phyloP scores from a whole-genome alignment of 2,329 filamentous ascomycete genomes.

The Coniochaeta prunicola region DNA sequence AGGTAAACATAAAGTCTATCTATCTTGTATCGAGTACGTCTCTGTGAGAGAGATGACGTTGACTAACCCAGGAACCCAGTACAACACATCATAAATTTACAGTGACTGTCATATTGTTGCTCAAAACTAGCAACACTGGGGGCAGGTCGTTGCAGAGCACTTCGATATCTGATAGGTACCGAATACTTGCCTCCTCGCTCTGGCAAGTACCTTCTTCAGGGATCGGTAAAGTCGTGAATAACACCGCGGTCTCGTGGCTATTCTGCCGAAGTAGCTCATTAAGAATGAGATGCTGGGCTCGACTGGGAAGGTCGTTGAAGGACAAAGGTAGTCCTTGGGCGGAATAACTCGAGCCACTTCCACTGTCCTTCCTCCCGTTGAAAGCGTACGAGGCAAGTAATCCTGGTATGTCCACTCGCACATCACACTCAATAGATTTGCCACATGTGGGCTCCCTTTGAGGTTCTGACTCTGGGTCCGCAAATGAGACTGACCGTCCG shows the following conservation, averaged over 20 bases:
- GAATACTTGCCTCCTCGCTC: constrained; percentile 62
- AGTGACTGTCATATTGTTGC: constrained; percentile 86
- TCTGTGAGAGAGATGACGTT: too few species aligned
- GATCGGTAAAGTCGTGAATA: constrained; percentile 78
- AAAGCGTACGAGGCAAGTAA: constrained; percentile 32
- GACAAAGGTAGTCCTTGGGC: constrained; percentile 62
- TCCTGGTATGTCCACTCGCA: constrained; percentile 34
- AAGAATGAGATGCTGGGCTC: constrained; percentile 78
- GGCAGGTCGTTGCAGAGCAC: constrained; percentile 70
- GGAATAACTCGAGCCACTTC: constrained; percentile 38
- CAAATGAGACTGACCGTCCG: constrained; percentile 56
- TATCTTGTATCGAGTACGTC: too few species aligned
- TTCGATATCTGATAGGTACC: constrained; percentile 72
- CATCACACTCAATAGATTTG: constrained; percentile 18
- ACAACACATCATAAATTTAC: constrained; percentile 57
- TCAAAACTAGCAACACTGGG: constrained; percentile 71
- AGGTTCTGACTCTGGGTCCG: constrained; percentile 31
- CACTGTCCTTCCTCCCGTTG: constrained; percentile 13
- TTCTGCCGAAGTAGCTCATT: constrained; percentile 73
- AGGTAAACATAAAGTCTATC: too few species aligned
- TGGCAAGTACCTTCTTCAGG: constrained; percentile 69
- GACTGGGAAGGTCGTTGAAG: constrained; percentile 80
- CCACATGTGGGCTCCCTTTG: constrained; percentile 38
- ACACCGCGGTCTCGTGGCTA: constrained; percentile 64
- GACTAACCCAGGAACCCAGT: too few species aligned